These are phyloP conservation scores for Linnemannia exigua DNA, from an alignment of 192 early-diverging fungal species.

Conservation along the genomic window DNA sequence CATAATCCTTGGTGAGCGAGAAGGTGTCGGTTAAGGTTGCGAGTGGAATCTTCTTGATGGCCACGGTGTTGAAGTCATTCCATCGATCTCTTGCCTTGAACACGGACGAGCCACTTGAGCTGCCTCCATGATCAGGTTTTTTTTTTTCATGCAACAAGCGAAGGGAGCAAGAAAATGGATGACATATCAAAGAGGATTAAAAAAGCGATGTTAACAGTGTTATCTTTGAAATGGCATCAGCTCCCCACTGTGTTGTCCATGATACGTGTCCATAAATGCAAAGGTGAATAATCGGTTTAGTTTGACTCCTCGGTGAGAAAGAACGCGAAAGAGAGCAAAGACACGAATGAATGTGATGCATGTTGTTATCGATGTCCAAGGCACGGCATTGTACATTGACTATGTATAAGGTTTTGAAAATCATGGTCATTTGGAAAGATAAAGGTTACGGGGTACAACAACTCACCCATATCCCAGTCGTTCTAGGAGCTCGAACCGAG, in stretches of 20 bases:
- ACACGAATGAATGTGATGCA: no score
- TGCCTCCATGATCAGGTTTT: neutral
- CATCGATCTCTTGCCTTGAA: slow-evolving; percentile 34
- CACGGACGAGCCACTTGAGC: slow-evolving; percentile 37
- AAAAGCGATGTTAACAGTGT: no score
- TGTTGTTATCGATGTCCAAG: no score
- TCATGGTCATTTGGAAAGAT: neutral
- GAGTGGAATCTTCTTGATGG: slow-evolving; percentile 48
- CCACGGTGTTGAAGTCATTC: slow-evolving; percentile 19
- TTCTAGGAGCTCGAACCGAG: slow-evolving; percentile 29
- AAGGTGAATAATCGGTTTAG: no score
- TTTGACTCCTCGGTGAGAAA: no score
- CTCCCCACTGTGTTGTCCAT: no score
- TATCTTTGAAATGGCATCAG: no score
- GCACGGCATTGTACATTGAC: no score
- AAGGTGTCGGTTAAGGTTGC: slow-evolving; percentile 21
- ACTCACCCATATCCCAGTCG: slow-evolving; percentile 32
- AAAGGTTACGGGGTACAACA: neutral
- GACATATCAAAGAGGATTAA: neutral
- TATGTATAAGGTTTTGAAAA: neutral
- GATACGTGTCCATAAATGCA: no score
- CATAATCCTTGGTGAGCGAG: neutral
- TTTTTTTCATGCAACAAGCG: neutral
- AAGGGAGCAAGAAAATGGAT: neutral
- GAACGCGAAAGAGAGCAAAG: no score